Base-by-base conservation (phyloP, 2,329 filamentous ascomycete genomes). In the Emmonsiellopsis sp. region DNA sequence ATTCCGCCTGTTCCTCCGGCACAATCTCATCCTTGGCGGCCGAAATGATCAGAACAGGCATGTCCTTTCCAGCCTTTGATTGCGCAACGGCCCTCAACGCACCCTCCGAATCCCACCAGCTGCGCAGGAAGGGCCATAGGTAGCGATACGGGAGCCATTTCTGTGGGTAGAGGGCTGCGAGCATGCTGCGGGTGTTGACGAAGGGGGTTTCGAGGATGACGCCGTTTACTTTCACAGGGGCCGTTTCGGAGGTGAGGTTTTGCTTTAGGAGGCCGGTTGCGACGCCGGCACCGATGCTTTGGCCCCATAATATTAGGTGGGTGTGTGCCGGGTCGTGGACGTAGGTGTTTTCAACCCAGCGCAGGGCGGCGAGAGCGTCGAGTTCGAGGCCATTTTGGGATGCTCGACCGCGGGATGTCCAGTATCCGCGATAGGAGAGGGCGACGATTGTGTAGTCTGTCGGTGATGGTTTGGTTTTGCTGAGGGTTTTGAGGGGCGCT, bases 71-170 rank as follows among this genome's bases (percentile, higher is more conserved):
- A 11, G 47, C 46, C 54, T 51, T 31, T 43, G 43, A 6, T 16
- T 34, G 32, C 1, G 72, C 69, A 26, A 79, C 69, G 7, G 57
- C 61, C 3, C 64, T 64, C 54, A 79, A 55, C 2, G 75, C 71
- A 0, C 54, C 58, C 26, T 68, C 65, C 46, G 69, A 76, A 57
- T 79, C 74, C 78, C 79, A 81, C 44, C 70, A 70, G 53, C 74
- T 90, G 59, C 85, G 77, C 9, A 91, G 73, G 63, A 91, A 90
- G 0, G 84, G 85, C 75, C 82, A 82, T 0, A 92, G 74, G 64
- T 91, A 83, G 46, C 80, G 79, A 65, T 92, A 92, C 0, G 87
- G 87, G 6, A 91, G 72, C 86, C 87, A 91, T 60, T 80, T 86
- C 61, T 90, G 85, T 1, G 87, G 87, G 63, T 91, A 92, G 2